These are phyloP conservation scores for Fistulina hepatica DNA, from an alignment of 1,284 basidiomycete genomes.

Conservation along the genomic window DNA sequence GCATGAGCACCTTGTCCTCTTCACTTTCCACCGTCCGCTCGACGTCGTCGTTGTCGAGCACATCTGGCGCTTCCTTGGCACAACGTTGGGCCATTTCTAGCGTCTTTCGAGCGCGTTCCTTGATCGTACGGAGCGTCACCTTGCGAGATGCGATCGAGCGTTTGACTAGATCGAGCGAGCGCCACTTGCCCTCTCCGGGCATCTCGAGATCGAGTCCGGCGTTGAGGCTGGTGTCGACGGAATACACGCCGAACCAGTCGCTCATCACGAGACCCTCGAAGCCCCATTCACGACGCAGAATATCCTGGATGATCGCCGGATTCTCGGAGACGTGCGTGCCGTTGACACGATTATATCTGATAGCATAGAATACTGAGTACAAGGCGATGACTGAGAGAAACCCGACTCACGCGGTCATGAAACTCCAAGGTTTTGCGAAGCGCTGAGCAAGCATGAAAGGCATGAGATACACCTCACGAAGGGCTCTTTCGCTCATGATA, in stretches of 20 bases:
- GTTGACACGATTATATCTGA: slow-evolving; percentile 58
- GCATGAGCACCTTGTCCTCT: slow-evolving; percentile 51
- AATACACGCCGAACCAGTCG: slow-evolving; percentile 72
- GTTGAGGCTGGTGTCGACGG: slow-evolving; percentile 53
- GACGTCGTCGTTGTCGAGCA: slow-evolving; percentile 54
- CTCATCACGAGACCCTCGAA: slow-evolving; percentile 67
- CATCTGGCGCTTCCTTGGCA: slow-evolving; percentile 48
- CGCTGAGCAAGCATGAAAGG: slow-evolving; percentile 78
- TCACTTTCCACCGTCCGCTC: slow-evolving; percentile 52
- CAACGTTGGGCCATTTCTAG: slow-evolving; percentile 56
- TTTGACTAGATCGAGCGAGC: slow-evolving; percentile 51
- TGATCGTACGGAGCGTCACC: slow-evolving; percentile 51
- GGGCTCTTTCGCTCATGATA: slow-evolving; percentile 52
- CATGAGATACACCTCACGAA: slow-evolving; percentile 75
- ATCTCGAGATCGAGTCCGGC: slow-evolving; percentile 75
- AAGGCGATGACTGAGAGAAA: neutral
- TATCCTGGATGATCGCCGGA: slow-evolving; percentile 44
- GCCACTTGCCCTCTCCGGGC: slow-evolving; percentile 65
- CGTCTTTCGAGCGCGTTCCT: slow-evolving; percentile 56
- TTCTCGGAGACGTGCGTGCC: slow-evolving; percentile 68
- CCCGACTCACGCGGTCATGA: slow-evolving; percentile 55
- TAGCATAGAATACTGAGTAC: slow-evolving; percentile 1
- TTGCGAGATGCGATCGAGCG: slow-evolving; percentile 55
- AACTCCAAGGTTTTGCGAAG: slow-evolving; percentile 56
- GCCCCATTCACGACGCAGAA: slow-evolving; percentile 70